phyloP scores from a whole-genome alignment of 805 yeast genomes.

The Zygoascus bituminiphila region DNA sequence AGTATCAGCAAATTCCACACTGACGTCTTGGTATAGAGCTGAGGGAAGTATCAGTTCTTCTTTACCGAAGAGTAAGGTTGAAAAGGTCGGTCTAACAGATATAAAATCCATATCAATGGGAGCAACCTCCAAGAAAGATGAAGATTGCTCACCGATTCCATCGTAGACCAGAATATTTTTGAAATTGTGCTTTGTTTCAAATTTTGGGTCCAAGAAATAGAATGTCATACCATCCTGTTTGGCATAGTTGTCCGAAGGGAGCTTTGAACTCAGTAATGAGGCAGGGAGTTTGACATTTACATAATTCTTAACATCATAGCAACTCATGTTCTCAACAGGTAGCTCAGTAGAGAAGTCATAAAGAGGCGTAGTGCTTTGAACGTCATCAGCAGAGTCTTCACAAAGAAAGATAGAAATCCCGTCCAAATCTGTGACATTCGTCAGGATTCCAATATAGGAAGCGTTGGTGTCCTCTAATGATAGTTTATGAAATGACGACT shows the following conservation, averaged over 20 bases:
- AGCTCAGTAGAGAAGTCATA: not conserved
- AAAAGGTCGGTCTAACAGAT: not conserved
- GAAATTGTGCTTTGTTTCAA: not conserved
- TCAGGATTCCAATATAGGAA: not conserved
- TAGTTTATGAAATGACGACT: not conserved
- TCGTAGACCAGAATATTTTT: not conserved
- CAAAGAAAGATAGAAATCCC: not conserved
- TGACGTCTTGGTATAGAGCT: not conserved
- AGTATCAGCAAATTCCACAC: not conserved
- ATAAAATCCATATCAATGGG: not conserved
- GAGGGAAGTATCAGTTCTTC: not conserved
- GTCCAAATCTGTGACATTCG: not conserved
- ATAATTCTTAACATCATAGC: not conserved
- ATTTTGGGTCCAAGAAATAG: not conserved
- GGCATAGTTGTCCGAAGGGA: conserved; percentile 4
- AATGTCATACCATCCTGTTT: not conserved
- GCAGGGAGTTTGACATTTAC: conserved; percentile 2
- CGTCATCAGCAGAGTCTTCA: not conserved
- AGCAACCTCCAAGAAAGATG: not conserved
- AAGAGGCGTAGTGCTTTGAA: not conserved
- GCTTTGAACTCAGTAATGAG: not conserved
- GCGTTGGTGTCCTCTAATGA: not conserved
- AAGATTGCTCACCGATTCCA: not conserved
- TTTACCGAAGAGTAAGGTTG: not conserved
- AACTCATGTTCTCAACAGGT: not conserved